These are phyloP conservation scores for Hydnomerulius pinastri DNA, from an alignment of 768 basidiomycete species.

Conservation along the genomic window DNA sequence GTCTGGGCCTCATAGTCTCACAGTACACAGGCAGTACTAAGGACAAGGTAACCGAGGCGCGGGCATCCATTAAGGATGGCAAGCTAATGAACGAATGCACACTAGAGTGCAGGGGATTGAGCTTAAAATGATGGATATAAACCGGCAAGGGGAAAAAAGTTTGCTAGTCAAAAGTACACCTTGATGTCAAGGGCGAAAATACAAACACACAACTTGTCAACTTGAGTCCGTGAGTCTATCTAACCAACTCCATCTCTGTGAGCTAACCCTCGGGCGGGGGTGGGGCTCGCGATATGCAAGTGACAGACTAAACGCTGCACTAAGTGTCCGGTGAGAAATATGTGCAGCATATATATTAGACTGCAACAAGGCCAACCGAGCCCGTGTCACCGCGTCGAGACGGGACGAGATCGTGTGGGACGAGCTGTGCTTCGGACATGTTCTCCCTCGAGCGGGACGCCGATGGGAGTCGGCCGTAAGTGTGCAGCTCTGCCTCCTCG, in stretches of 20 bases:
- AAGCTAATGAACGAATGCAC: slow-evolving; percentile 9
- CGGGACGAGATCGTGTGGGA: slow-evolving; percentile 13
- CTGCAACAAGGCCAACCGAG: slow-evolving; percentile 2
- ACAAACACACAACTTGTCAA: slow-evolving; percentile 20
- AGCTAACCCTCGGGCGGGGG: neutral
- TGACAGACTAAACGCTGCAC: neutral
- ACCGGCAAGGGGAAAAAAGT: slow-evolving; percentile 2
- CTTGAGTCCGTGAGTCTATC: neutral
- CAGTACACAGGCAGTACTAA: slow-evolving; percentile 8
- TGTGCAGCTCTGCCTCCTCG: slow-evolving; percentile 20
- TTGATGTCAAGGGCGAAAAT: slow-evolving; percentile 15
- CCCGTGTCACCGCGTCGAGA: slow-evolving; percentile 17
- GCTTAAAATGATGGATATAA: neutral
- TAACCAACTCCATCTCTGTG: neutral
- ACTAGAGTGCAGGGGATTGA: slow-evolving; percentile 11
- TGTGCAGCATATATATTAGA: slow-evolving; percentile 5
- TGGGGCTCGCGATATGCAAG: neutral
- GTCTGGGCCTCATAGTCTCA: slow-evolving; percentile 7
- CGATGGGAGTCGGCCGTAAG: slow-evolving; percentile 19
- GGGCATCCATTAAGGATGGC: slow-evolving; percentile 14
- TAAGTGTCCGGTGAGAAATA: neutral
- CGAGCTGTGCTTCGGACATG: slow-evolving; percentile 54
- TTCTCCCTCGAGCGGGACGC: slow-evolving; percentile 21
- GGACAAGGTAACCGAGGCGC: too few relatives aligned
- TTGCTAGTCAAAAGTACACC: slow-evolving; percentile 19